Evolutionary conservation across 441 rosid species (phyloP).

Genomic region (Raphanus hybrid): DNA sequence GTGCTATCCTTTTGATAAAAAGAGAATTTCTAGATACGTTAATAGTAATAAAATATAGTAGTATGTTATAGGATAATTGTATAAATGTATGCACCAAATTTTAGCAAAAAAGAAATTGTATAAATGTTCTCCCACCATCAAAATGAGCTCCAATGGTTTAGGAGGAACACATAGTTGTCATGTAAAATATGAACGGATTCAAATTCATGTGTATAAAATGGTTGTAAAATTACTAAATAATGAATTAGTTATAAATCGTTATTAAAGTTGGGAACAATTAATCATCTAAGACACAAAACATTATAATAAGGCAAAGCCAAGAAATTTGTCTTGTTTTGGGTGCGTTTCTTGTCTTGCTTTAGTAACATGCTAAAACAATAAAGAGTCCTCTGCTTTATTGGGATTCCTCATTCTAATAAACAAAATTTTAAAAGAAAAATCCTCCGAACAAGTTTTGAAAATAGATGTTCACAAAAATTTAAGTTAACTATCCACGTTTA

Average conservation of each 20-base stretch:
- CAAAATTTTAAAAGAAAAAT: neutral
- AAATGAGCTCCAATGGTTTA: neutral
- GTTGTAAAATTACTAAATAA: neutral
- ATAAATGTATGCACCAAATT: neutral
- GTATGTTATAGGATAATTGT: neutral
- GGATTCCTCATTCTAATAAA: constrained; percentile 71
- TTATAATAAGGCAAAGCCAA: constrained; percentile 48
- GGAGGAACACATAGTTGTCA: neutral
- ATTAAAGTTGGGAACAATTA: neutral
- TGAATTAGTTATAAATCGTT: neutral
- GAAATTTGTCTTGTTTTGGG: constrained; percentile 53
- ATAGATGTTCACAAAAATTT: neutral
- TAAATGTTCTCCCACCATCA: neutral
- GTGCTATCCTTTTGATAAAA: neutral
- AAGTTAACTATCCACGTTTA: neutral
- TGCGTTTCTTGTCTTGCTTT: constrained; percentile 75
- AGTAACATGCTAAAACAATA: constrained; percentile 70
- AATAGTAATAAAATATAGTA: neutral
- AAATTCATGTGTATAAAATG: neutral
- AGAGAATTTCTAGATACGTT: neutral
- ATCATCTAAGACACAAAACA: neutral
- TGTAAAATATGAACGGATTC: neutral
- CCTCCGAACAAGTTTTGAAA: constrained; percentile 1
- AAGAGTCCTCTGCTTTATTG: constrained; percentile 57
- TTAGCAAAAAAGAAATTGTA: too few relatives aligned